phyloP scores from a whole-genome alignment of 1,284 basidiomycete species.

The Papiliotrema nemorosa region DNA sequence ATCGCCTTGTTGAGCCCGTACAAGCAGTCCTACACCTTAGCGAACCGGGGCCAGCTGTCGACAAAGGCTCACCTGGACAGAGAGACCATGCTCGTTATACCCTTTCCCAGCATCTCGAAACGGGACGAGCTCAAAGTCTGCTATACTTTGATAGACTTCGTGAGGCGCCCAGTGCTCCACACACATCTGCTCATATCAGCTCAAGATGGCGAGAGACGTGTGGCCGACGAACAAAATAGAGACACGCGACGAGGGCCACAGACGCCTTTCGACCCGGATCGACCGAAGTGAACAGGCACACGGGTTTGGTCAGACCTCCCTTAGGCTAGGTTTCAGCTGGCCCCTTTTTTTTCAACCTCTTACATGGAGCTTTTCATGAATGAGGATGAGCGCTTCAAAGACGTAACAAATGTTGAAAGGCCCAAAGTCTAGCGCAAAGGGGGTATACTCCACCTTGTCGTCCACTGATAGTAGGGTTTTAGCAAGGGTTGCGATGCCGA shows the following conservation, averaged over 20 bases:
- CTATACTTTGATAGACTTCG: constrained; percentile 90
- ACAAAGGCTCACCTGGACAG: constrained; percentile 60
- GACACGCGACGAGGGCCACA: constrained; percentile 82
- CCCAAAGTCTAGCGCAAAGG: constrained; percentile 93
- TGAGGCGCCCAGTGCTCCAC: constrained; percentile 87
- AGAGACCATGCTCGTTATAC: constrained; percentile 86
- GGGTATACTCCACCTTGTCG: constrained; percentile 85
- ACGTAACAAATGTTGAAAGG: constrained; percentile 89
- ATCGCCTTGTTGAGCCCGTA: constrained; percentile 96
- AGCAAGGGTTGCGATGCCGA: too few species aligned
- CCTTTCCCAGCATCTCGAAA: constrained; percentile 96
- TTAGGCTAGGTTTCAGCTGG: neutral
- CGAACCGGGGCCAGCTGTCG: too few species aligned
- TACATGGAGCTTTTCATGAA: constrained; percentile 83
- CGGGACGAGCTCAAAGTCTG: constrained; percentile 85
- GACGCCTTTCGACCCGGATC: constrained; percentile 88
- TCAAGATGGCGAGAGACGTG: too few species aligned
- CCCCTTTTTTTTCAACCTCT: constrained; percentile 29
- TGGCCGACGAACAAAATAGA: too few species aligned
- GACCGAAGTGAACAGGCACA: constrained; percentile 85
- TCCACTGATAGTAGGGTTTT: constrained; percentile 48
- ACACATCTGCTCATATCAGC: constrained; percentile 93
- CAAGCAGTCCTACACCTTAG: constrained; percentile 64
- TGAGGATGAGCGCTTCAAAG: constrained; percentile 87
- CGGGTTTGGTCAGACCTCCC: constrained; percentile 53